Conservation (phyloP, 768 basidiomycete species). For the Pulveroboletus sp. region DNA sequence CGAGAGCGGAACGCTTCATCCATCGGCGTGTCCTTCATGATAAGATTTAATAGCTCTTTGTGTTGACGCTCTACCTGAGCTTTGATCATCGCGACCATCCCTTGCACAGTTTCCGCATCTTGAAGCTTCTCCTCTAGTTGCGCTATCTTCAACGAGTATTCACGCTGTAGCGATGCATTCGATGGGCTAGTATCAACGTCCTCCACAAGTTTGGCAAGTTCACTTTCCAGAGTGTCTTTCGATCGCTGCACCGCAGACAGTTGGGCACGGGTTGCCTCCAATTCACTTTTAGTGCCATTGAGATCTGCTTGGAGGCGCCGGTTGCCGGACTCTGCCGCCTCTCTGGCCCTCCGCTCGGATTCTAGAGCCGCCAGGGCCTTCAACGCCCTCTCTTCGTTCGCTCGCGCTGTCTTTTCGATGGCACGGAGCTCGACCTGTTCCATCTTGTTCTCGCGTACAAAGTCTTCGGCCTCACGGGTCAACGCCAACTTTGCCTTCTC, state of each 20-base stretch:
- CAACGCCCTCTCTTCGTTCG: slow-evolving; percentile 56
- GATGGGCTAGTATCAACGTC: slow-evolving; percentile 52
- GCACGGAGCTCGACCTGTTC: slow-evolving; percentile 61
- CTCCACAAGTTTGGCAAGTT: slow-evolving; percentile 61
- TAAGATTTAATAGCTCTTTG: slow-evolving; percentile 64
- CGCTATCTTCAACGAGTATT: slow-evolving; percentile 58
- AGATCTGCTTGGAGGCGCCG: slow-evolving; percentile 60
- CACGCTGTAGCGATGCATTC: slow-evolving; percentile 54
- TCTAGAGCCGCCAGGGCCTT: slow-evolving; percentile 59
- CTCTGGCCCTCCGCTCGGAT: slow-evolving; percentile 60
- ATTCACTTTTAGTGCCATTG: slow-evolving; percentile 49
- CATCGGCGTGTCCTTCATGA: slow-evolving; percentile 50
- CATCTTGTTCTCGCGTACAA: slow-evolving; percentile 65
- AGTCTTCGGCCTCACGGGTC: slow-evolving; percentile 78
- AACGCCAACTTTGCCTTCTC: slow-evolving; percentile 76
- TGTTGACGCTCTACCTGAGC: slow-evolving; percentile 64
- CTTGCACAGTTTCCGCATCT: slow-evolving; percentile 48
- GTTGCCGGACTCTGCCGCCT: slow-evolving; percentile 58
- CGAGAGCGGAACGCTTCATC: slow-evolving; percentile 60
- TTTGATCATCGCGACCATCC: slow-evolving; percentile 50
- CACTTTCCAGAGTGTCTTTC: slow-evolving; percentile 60
- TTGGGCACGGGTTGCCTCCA: slow-evolving; percentile 51
- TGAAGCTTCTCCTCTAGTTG: slow-evolving; percentile 59
- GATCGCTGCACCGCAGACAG: slow-evolving; percentile 51
- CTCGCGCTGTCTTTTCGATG: slow-evolving; percentile 61